phyloP scores from a whole-genome alignment of 2,329 filamentous ascomycete genomes.

The Pseudocercospora crystallina region DNA sequence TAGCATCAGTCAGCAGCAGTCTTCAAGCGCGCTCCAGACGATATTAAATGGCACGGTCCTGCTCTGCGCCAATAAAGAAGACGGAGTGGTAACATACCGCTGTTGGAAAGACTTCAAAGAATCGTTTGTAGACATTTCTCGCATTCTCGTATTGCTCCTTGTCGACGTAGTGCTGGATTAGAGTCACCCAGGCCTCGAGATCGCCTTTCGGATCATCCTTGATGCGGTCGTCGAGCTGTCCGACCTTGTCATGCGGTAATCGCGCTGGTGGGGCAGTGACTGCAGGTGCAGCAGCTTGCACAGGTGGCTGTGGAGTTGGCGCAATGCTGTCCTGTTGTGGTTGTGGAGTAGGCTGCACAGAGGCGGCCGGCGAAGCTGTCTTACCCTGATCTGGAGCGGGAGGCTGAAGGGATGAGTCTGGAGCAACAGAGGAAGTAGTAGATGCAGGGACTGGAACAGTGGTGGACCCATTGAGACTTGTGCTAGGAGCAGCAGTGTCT shows the following conservation, averaged over 20 bases:
- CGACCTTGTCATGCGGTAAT: conserved; percentile 70
- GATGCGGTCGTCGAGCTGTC: conserved; percentile 84
- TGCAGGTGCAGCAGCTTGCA: conserved; percentile 12
- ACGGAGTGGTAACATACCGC: conserved; percentile 64
- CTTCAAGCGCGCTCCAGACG: neutral
- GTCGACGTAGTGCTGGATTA: conserved; percentile 81
- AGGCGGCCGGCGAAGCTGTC: conserved; percentile 30
- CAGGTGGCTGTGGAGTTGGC: conserved; percentile 16
- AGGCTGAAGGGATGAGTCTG: conserved; percentile 34
- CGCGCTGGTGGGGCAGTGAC: conserved; percentile 35
- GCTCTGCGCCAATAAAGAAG: too few species aligned
- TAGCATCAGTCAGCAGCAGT: conserved; percentile 40
- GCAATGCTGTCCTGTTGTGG: conserved; percentile 15
- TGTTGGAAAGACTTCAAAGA: conserved; percentile 83
- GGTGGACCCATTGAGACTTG: conserved; percentile 37
- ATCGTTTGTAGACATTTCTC: conserved; percentile 77
- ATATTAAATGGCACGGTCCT: too few species aligned
- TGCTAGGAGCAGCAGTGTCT: conserved; percentile 33
- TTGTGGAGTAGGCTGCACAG: conserved; percentile 18
- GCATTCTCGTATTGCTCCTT: conserved; percentile 80
- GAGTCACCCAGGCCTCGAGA: conserved; percentile 82
- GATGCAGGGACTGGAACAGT: conserved; percentile 31
- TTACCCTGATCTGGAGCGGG: conserved; percentile 27
- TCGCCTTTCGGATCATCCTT: conserved; percentile 91
- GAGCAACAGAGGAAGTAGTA: conserved; percentile 28